A percentile compares a stretch with the other conserved stretches of the same genome.
These are phyloP conservation scores for Colletotrichum brevisporum DNA, from an alignment of 2,329 filamentous ascomycete genomes.

Conservation along the genomic window DNA sequence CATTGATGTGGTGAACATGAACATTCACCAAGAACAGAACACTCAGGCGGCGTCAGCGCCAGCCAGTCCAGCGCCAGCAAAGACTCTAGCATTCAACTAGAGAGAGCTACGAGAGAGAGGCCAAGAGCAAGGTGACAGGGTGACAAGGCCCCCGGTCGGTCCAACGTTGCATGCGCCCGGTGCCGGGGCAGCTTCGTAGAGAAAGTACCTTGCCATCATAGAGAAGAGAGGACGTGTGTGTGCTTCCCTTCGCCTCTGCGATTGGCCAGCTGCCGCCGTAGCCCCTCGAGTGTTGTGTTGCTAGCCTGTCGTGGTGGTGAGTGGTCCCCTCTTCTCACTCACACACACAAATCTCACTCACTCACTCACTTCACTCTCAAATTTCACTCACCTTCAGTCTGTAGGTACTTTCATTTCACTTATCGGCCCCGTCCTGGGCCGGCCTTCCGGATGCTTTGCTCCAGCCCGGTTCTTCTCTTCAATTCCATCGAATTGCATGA, in stretches of 20 bases:
- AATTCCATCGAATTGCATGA: background rate
- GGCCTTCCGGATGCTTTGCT: background rate
- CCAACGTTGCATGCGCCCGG: conserved; percentile 39
- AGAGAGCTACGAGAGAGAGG: background rate
- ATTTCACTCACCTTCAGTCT: conserved; percentile 9
- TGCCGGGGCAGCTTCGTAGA: conserved; percentile 4
- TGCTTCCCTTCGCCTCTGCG: conserved; percentile 23
- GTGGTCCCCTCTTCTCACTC: conserved; percentile 1
- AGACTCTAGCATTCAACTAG: background rate
- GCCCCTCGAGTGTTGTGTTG: conserved; percentile 1
- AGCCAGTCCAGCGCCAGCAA: background rate
- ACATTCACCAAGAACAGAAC: too few species aligned
- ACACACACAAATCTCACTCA: conserved; percentile 23
- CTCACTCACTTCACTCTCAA: conserved; percentile 29
- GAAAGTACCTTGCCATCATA: background rate
- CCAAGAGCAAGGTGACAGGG: conserved; percentile 22
- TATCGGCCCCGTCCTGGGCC: background rate
- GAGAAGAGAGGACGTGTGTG: background rate
- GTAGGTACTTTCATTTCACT: background rate
- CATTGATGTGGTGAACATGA: too few species aligned
- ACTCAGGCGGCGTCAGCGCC: too few species aligned
- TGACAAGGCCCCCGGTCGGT: conserved; percentile 33
- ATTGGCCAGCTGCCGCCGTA: conserved; percentile 34
- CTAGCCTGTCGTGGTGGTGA: too few species aligned
- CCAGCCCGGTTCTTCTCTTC: background rate